Conservation (phyloP, 768 basidiomycete species). For the Gloeopeniophorella convolvens region DNA sequence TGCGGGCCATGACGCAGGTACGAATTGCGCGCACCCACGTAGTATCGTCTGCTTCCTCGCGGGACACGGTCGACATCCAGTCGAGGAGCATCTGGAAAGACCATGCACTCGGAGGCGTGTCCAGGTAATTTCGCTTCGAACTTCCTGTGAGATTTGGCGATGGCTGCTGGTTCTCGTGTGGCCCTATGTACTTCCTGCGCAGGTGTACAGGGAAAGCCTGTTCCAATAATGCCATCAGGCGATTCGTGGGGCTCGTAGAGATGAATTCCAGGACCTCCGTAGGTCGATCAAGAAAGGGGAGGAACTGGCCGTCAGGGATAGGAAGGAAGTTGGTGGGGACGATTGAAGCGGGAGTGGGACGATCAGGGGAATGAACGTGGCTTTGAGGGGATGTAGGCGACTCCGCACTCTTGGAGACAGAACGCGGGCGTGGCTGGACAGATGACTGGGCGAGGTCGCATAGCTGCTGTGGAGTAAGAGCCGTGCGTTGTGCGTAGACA, state of each 20-base stretch:
- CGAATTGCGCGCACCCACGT: conserved; percentile 18
- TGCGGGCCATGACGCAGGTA: conserved; percentile 20
- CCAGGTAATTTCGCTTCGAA: background rate
- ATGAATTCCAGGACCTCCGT: conserved; percentile 19
- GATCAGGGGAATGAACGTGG: background rate
- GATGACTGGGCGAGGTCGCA: conserved; percentile 19
- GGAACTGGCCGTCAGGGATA: conserved; percentile 18
- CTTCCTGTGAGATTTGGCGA: background rate
- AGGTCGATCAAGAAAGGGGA: conserved; percentile 21
- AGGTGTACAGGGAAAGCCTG: conserved; percentile 20
- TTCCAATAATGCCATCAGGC: conserved; percentile 20
- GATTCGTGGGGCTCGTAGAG: conserved; percentile 18
- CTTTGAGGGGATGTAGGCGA: background rate
- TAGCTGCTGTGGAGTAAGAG: conserved; percentile 17
- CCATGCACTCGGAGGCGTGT: conserved; percentile 12
- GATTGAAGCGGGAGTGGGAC: background rate
- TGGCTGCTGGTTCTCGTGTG: background rate
- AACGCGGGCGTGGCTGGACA: background rate
- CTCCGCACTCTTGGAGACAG: background rate
- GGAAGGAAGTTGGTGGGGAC: conserved; percentile 4
- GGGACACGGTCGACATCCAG: conserved; percentile 20
- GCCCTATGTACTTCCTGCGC: conserved; percentile 6
- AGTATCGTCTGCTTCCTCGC: conserved; percentile 14
- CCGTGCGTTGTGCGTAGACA: conserved; percentile 10
- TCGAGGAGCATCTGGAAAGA: conserved; percentile 17